phyloP scores from a whole-genome alignment of 2,329 filamentous ascomycete species.

The Hirsutella minnesotensis region DNA sequence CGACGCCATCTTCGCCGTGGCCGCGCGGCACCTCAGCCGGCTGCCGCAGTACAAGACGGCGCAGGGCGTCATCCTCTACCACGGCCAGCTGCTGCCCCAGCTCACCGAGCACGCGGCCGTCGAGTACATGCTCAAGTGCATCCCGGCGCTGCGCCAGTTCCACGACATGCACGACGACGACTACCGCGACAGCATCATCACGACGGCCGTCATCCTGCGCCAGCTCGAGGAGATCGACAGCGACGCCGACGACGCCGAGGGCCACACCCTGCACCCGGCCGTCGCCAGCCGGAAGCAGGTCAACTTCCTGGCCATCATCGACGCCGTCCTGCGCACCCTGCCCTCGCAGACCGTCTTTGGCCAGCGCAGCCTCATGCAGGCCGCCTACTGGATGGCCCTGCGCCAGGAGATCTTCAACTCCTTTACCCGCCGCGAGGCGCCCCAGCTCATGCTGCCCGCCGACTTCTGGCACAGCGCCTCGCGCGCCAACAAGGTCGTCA shows the following conservation, averaged over 20 bases:
- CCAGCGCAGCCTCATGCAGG: constrained; percentile 23
- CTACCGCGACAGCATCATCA: constrained; percentile 26
- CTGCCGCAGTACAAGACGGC: constrained; percentile 24
- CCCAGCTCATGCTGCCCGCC: constrained; percentile 22
- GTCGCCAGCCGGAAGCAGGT: constrained; percentile 10
- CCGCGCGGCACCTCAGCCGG: constrained; percentile 25
- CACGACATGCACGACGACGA: constrained; percentile 24
- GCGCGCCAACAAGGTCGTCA: constrained; percentile 25
- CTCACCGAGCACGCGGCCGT: constrained; percentile 25
- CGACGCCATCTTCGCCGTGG: constrained; percentile 28
- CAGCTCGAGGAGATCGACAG: constrained; percentile 29
- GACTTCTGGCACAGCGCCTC: constrained; percentile 23
- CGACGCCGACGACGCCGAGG: constrained; percentile 16
- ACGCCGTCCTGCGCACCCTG: constrained; percentile 24
- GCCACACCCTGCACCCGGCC: not conserved
- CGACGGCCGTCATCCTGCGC: constrained; percentile 26
- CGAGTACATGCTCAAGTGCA: constrained; percentile 27
- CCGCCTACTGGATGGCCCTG: constrained; percentile 29
- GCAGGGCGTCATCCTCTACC: constrained; percentile 20
- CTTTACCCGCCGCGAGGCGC: constrained; percentile 24
- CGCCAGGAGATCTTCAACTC: constrained; percentile 29
- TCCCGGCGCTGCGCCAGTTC: constrained; percentile 25
- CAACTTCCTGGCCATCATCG: constrained; percentile 28
- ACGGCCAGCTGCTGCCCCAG: constrained; percentile 22
- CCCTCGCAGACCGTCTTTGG: constrained; percentile 24